Evolutionary conservation across 2,329 filamentous ascomycete species (phyloP).

Genomic region (Annulohypoxylon truncatum): DNA sequence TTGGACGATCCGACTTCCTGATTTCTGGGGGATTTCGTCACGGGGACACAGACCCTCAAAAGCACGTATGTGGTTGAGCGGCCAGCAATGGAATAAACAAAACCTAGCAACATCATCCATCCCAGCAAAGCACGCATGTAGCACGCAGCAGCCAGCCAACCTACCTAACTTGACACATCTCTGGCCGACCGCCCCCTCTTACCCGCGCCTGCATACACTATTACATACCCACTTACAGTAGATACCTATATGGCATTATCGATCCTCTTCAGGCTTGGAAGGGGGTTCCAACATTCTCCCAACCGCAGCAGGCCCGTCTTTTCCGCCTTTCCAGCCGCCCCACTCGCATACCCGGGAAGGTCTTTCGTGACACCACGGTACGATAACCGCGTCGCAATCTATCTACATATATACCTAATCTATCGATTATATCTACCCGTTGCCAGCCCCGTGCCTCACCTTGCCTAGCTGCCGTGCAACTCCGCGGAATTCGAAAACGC

Average conservation of each 20-base stretch:
- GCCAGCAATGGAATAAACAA: neutral
- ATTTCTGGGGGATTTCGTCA: neutral
- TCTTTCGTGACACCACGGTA: neutral
- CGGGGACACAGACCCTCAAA: slow-evolving; percentile 10
- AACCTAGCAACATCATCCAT: neutral
- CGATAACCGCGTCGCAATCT: neutral
- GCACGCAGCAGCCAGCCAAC: slow-evolving; percentile 1
- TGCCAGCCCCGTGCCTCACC: neutral
- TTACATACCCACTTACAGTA: neutral
- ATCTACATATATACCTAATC: neutral
- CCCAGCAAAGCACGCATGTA: neutral
- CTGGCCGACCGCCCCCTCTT: slow-evolving; percentile 20
- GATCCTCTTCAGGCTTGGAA: slow-evolving; percentile 10
- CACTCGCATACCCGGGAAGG: slow-evolving; percentile 13
- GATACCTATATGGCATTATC: neutral
- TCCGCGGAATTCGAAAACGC: slow-evolving; percentile 17
- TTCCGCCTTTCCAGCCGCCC: neutral
- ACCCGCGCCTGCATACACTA: slow-evolving; percentile 18
- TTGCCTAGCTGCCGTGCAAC: slow-evolving; percentile 26
- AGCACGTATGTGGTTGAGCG: neutral
- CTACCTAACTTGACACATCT: neutral
- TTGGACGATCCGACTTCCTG: slow-evolving; percentile 11
- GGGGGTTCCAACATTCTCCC: slow-evolving; percentile 4
- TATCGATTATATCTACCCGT: too few relatives aligned
- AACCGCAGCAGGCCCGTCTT: neutral